Evolutionary conservation across 805 yeast genomes (phyloP).

Genomic region (Suhomyces prunicola): DNA sequence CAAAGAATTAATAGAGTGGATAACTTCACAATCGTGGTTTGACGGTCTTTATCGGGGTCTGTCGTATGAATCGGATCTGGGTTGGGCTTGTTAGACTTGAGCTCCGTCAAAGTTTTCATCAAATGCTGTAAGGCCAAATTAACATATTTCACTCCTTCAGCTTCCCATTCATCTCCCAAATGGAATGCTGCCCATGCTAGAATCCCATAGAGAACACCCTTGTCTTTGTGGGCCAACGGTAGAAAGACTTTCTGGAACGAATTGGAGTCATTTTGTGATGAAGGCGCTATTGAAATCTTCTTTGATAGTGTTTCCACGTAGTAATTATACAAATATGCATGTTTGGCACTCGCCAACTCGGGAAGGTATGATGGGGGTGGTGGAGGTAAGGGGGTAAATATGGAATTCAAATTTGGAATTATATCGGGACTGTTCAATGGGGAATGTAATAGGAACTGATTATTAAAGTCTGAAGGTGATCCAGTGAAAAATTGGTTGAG

Average conservation of each 20-base stretch:
- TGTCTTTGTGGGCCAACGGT: constrained; percentile 53
- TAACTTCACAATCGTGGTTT: constrained; percentile 42
- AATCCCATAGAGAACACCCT: constrained; percentile 49
- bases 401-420: constrained; percentile 16
- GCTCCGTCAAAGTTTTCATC: constrained; percentile 21
- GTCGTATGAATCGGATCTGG: neutral
- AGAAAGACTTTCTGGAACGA: constrained; percentile 50
- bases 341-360: constrained; percentile 10
- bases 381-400: constrained; percentile 26
- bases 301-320: constrained; percentile 44
- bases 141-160: constrained; percentile 49
- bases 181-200: constrained; percentile 58
- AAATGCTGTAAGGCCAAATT: constrained; percentile 46
- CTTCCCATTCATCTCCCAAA: constrained; percentile 43
- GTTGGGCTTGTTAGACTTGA: constrained; percentile 12
- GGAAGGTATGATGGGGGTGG: constrained; percentile 20
- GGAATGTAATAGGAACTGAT: neutral
- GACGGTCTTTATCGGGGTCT: constrained; percentile 19
- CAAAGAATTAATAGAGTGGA: constrained; percentile 67
- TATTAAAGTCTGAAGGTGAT: neutral
- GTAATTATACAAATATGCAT: constrained; percentile 44
- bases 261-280: constrained; percentile 42
- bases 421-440: neutral
- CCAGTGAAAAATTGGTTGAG: neutral
- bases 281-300: constrained; percentile 47